Base-by-base conservation (phyloP, 2,329 filamentous ascomycete genomes). In the Zalaria sp. region DNA sequence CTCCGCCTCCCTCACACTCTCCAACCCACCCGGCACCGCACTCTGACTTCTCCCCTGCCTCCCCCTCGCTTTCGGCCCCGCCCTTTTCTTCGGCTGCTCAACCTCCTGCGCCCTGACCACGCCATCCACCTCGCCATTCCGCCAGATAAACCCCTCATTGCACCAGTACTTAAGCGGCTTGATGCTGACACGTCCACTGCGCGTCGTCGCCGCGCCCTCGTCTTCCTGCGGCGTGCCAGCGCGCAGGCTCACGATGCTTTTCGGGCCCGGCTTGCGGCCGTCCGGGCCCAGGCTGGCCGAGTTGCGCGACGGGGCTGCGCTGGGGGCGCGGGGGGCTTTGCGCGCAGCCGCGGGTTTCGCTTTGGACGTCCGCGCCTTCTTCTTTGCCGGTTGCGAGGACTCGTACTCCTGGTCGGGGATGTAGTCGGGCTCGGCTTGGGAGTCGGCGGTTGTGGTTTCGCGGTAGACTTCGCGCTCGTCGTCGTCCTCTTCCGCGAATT, bases 151-250 rank as follows among this genome's bases (percentile, higher is more conserved):
- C 41, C 75, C 75, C 57, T 96, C 89, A 49, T 87, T 87, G 52
- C 79, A 79, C 89, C 89, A 96, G 57, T 74, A 93, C 26, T 84
- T 77, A 29, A 95, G 63, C 0, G 88, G 91, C 46, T 77, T 76
- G 47, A 85, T 79, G 6, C 83, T 85, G 40, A 77, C 75, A 43
- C 91, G 77, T 2, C 86, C 88, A 8, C 81, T 89, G 41, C 86
- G 79, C n/a, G 73, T 73, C 39, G 80, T 83, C 36, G 69, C 73
- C 27, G 68, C 68, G 47, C 74, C 66, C 26, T 63, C 66, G 41
- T 77, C 69, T 34, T 62, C 58, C 9, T 54, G 53, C 5, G 62
- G 62, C 25, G 61, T 64, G 27, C 50, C 52, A 8, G 58, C 54
- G 37, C 62, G 61, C 5, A 62, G 50, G 9, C 34, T 31, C 4